Base-by-base conservation (phyloP, 495 filamentous ascomycete genomes). In the Glarea lozoyensis region DNA sequence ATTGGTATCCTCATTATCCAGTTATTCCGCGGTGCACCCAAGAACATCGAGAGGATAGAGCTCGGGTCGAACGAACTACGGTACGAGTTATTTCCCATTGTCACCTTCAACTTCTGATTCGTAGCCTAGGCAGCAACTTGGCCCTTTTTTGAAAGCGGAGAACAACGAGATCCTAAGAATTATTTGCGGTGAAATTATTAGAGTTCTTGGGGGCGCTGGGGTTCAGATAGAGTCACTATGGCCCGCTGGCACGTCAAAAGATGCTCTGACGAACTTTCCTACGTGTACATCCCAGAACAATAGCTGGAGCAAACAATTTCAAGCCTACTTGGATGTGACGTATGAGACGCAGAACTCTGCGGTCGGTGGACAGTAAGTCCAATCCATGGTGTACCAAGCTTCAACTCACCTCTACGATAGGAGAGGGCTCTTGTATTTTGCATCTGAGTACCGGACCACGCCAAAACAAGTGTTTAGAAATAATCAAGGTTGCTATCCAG, bases 1-100 rank as follows among this genome's bases (percentile, higher is more conserved):
- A 43, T 30, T 13, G 48, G 48, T 1, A 39, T 46, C 16, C 36
- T 51, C n/a, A 37, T 30, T 35, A 19, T 46, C 15, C 31, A 51
- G 22, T 43, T 51, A 1, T 22, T 51, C 21, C 24, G 25, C n/a
- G 39, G 36, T 2, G 42, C 20, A 10, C 2, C 32, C 1, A 11
- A 32, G 12, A 51, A 46, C 23, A 13, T 33, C 11, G 6, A 35
- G 0, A 32, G 10, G 12, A 19, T 51, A 4, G 37, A 51, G 27
- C 17, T 42, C 5, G 31, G 37, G 4, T 21, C 43, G 4, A 43
- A 51, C 25, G 13, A 31, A 4, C 7, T 3, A 10, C 45, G 48
- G 48, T 51, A 39, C 10, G 31, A 39, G 4, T 19, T 24, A 11
- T 12, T 30, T 42, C 10, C 9, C 5, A 12, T 15, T 17, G 17